A percentile compares a stretch with the other conserved stretches of the same genome.
Conservation (phyloP, 768 basidiomycete species). For the Termitomyces eurrhizus region DNA sequence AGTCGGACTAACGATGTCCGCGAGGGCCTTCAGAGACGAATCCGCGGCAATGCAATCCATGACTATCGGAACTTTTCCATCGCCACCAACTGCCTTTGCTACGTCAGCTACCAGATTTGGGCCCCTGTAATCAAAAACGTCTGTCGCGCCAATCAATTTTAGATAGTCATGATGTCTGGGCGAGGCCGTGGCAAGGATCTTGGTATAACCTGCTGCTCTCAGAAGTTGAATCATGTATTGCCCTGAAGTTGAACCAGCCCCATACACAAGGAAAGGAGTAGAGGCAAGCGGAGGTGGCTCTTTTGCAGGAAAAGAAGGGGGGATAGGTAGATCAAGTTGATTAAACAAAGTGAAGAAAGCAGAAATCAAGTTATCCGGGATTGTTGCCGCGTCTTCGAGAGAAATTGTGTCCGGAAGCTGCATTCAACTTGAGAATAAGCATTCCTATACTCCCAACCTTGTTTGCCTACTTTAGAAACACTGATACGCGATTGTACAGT, state of each 20-base stretch:
- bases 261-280: slow-evolving; percentile 37
- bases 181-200: slow-evolving; percentile 35
- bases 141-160: slow-evolving; percentile 30
- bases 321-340: slow-evolving; percentile 30
- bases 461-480: slow-evolving; percentile 29
- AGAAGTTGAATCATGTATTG: slow-evolving; percentile 34
- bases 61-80: slow-evolving; percentile 23
- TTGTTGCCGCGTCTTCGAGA: slow-evolving; percentile 33
- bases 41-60: slow-evolving; percentile 32
- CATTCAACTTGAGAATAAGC: neutral
- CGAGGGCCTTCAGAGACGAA: slow-evolving; percentile 30
- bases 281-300: slow-evolving; percentile 21
- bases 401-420: slow-evolving; percentile 39
- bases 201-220: slow-evolving; percentile 33
- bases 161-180: slow-evolving; percentile 19
- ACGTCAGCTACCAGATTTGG: slow-evolving; percentile 26
- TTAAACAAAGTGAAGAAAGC: slow-evolving; percentile 35
- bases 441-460: neutral
- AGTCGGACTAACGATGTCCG: slow-evolving; percentile 31
- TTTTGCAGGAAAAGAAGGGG: slow-evolving; percentile 20
- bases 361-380: slow-evolving; percentile 40
- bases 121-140: slow-evolving; percentile 32
- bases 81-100: slow-evolving; percentile 22
- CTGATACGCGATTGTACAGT: slow-evolving; percentile 13
- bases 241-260: slow-evolving; percentile 35